Evolutionary conservation across 2,329 filamentous ascomycete species (phyloP).

Genomic region (Xylaria sp.): DNA sequence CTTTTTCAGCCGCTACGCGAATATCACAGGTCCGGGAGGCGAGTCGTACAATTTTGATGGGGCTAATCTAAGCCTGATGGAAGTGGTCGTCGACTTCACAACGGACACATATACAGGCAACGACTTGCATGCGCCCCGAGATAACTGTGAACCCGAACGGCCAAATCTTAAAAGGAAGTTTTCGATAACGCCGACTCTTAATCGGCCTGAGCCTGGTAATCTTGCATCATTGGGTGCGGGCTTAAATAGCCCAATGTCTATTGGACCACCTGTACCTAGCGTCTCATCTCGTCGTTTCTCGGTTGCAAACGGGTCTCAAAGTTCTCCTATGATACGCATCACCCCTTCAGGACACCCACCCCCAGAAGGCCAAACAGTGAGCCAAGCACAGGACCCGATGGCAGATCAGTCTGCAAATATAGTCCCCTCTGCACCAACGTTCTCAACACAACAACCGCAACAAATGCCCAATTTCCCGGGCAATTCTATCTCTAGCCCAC

Average conservation of each 20-base stretch:
- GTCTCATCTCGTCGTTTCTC: slow-evolving; percentile 54
- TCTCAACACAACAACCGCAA: slow-evolving; percentile 48
- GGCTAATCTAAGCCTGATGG: slow-evolving; percentile 76
- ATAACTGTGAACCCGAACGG: slow-evolving; percentile 48
- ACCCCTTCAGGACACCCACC: slow-evolving; percentile 53
- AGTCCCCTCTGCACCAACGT: slow-evolving; percentile 53
- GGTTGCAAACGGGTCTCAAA: slow-evolving; percentile 54
- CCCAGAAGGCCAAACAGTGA: slow-evolving; percentile 50
- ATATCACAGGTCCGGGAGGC: slow-evolving; percentile 67
- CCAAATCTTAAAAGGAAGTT: slow-evolving; percentile 63
- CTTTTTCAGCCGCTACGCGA: slow-evolving; percentile 83
- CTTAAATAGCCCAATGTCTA: slow-evolving; percentile 43
- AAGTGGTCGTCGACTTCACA: slow-evolving; percentile 70
- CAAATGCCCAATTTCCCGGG: slow-evolving; percentile 49
- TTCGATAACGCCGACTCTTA: slow-evolving; percentile 53
- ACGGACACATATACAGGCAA: slow-evolving; percentile 65
- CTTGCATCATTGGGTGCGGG: slow-evolving; percentile 52
- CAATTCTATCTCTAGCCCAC: slow-evolving; percentile 57
- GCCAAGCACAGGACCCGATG: slow-evolving; percentile 51
- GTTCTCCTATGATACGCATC: slow-evolving; percentile 55
- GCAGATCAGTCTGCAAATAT: slow-evolving; percentile 51
- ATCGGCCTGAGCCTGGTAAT: slow-evolving; percentile 55
- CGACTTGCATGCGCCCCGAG: slow-evolving; percentile 59
- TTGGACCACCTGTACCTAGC: slow-evolving; percentile 47
- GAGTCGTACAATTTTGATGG: slow-evolving; percentile 74